Percentiles rank a stretch among this genome's conserved stretches.
These are phyloP conservation scores for Penicillium thymicola DNA, from an alignment of 2,329 filamentous ascomycete genomes.

Conservation along the genomic window DNA sequence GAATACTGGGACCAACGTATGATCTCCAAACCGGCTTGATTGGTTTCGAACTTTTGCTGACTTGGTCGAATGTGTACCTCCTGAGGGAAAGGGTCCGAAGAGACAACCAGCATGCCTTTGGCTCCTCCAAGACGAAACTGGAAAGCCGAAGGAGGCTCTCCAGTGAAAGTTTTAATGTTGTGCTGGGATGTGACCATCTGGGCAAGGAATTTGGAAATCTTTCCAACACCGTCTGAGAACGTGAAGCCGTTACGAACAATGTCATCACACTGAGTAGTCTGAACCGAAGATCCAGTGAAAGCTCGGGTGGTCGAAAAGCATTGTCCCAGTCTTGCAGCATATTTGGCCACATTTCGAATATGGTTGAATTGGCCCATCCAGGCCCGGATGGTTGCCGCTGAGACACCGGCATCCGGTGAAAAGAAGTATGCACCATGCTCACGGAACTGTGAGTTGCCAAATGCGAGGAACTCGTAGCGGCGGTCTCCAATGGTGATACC, in stretches of 20 bases:
- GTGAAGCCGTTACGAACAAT: slow-evolving; percentile 65
- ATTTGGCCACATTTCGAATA: slow-evolving; percentile 82
- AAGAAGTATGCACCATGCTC: slow-evolving; percentile 95
- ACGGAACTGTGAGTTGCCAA: slow-evolving; percentile 91
- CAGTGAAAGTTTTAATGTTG: slow-evolving; percentile 52
- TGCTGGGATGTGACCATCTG: slow-evolving; percentile 70
- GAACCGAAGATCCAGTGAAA: slow-evolving; percentile 61
- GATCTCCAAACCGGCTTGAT: slow-evolving; percentile 74
- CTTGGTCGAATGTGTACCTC: slow-evolving; percentile 78
- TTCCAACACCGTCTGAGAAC: slow-evolving; percentile 92
- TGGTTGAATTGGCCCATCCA: slow-evolving; percentile 85
- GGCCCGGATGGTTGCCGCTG: slow-evolving; percentile 70
- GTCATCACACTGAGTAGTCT: slow-evolving; percentile 62
- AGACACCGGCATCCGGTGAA: slow-evolving; percentile 63
- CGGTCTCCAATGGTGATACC: slow-evolving; percentile 81
- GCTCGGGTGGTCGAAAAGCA: slow-evolving; percentile 91
- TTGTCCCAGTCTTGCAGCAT: slow-evolving; percentile 83
- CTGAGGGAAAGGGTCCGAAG: slow-evolving; percentile 62
- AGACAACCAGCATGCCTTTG: slow-evolving; percentile 82
- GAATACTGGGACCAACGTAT: slow-evolving; percentile 76
- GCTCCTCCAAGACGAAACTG: slow-evolving; percentile 91
- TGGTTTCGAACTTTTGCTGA: slow-evolving; percentile 79
- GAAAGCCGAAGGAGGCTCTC: slow-evolving; percentile 70
- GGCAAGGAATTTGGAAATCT: slow-evolving; percentile 77
- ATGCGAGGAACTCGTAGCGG: slow-evolving; percentile 85